Evolutionary conservation across 164 flowering plant species (phyloP), one percentile per base, ranked within the genome.

Genomic region (Platanus orientalis): DNA sequence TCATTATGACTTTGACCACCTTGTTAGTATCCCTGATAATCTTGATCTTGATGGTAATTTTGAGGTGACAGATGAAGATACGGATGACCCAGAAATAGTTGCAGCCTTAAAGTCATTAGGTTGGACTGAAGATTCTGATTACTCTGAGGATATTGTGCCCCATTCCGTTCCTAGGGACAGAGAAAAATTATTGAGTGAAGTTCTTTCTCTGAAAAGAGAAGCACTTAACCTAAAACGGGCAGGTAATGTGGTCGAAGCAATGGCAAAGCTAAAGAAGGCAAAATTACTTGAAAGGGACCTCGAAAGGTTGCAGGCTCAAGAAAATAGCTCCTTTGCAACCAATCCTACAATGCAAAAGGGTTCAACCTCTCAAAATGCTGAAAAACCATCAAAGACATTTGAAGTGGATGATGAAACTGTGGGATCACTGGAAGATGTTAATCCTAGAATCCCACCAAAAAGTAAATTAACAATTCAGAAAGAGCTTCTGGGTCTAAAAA

Each of bases 61-160:
- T 73, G 98, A 90, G 16, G 92, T 87, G 54, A 87, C 92, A 12
- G 93, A 89, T 53, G 88, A 80, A 59, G 98, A 94, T 73, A 64
- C 91, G 82, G 69, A 81, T 68, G 96, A 94, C 52, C 97, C 98
- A 23, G 97, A 86, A 55, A 80, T 94, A 6, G 75, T 77, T 58
- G 78, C 79, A 65, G 80, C 95, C 47, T 73, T 94, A 52, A 62
- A 75, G 66, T 83, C 92, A 40, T 69, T 91, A 56, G 98, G 98
- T 51, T 94, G 98, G 98, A 48, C 70, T 26, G 97, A 88, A 53
- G 91, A 87, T 30, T 58, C 78, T 57, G 69, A 61, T 66, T 42
- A 57, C 28, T 60, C 58, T 23, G 84, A 75, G 51, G 71, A 59
- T 29, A 19, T 1, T 32, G 60, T 60, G 30, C 23, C 63, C 17